A percentile compares a stretch with the other conserved stretches of the same genome.
phyloP scores from a whole-genome alignment of 1,284 basidiomycete genomes.

The Pascua sp. region DNA sequence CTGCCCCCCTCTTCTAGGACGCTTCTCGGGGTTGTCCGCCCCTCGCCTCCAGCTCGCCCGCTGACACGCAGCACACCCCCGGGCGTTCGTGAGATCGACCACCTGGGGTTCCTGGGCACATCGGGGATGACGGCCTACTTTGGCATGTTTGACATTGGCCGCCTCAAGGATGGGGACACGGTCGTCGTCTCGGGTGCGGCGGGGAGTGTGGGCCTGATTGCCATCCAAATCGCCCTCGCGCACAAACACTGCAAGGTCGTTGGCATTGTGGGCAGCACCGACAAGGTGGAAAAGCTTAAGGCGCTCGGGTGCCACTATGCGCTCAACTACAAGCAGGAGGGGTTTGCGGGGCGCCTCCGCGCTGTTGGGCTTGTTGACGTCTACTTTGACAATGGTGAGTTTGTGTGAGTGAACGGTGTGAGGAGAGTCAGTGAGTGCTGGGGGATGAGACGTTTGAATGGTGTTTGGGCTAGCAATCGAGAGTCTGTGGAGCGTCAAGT shows the following conservation, averaged over 20 bases:
- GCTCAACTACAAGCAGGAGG: slow-evolving; percentile 79
- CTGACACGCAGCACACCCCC: slow-evolving; percentile 52
- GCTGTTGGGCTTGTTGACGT: slow-evolving; percentile 62
- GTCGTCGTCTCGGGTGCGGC: slow-evolving; percentile 84
- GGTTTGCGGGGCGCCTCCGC: slow-evolving; percentile 60
- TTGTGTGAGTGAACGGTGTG: background rate
- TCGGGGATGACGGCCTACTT: slow-evolving; percentile 81
- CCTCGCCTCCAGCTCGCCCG: no score
- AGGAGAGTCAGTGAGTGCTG: background rate
- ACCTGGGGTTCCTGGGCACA: slow-evolving; percentile 68
- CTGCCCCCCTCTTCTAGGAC: no score
- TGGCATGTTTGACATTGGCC: slow-evolving; percentile 72
- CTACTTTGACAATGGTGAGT: slow-evolving; percentile 73
- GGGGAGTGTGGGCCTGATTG: slow-evolving; percentile 70
- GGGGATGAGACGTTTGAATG: background rate
- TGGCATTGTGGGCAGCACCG: slow-evolving; percentile 71
- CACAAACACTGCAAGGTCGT: slow-evolving; percentile 63
- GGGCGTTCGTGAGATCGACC: slow-evolving; percentile 65
- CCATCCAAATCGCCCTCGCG: slow-evolving; percentile 58
- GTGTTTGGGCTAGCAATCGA: no score
- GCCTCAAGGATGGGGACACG: slow-evolving; percentile 74
- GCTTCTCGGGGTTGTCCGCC: no score
- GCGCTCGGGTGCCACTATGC: slow-evolving; percentile 77
- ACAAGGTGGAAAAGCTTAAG: slow-evolving; percentile 79
- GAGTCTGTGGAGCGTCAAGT: background rate